Evolutionary conservation across 179 eudicot species (phyloP).

Genomic region (Silene coronaria): DNA sequence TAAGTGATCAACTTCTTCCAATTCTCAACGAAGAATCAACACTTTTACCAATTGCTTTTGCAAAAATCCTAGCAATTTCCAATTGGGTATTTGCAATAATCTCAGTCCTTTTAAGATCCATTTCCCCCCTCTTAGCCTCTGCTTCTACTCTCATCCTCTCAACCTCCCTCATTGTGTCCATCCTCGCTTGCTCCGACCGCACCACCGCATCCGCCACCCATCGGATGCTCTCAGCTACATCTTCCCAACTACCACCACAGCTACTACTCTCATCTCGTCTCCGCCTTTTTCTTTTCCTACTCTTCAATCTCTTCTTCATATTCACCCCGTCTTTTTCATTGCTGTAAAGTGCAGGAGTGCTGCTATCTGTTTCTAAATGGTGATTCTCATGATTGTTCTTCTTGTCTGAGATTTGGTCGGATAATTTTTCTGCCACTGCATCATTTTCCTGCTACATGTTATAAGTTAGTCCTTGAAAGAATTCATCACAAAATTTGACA

Average conservation of each 20-base stretch:
- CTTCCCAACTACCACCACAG: constrained; percentile 32
- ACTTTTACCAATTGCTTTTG: constrained; percentile 36
- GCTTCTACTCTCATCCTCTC: constrained; percentile 89
- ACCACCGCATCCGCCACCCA: constrained; percentile 73
- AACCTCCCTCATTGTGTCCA: constrained; percentile 69
- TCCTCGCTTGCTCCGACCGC: constrained; percentile 62
- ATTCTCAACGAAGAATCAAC: constrained; percentile 53
- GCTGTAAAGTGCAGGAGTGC: constrained; percentile 62
- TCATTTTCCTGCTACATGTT: constrained; percentile 36
- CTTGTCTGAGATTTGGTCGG: constrained; percentile 38
- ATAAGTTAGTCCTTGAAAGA: not conserved
- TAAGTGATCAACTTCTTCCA: constrained; percentile 33
- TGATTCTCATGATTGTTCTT: constrained; percentile 23
- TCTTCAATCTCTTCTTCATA: constrained; percentile 19
- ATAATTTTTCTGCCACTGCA: constrained; percentile 27
- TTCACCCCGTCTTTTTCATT: constrained; percentile 34
- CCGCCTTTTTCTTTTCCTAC: constrained; percentile 35
- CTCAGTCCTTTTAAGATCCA: constrained; percentile 83
- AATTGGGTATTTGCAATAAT: constrained; percentile 85
- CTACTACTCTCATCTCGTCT: constrained; percentile 30
- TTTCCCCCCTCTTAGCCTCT: constrained; percentile 75
- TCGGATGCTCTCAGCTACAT: constrained; percentile 66
- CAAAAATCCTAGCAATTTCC: constrained; percentile 90
- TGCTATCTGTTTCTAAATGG: constrained; percentile 44
- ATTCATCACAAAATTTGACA: not conserved